These are phyloP conservation scores for Stachybotrys echinatus DNA, from an alignment of 2,329 filamentous ascomycete genomes.

Conservation along the genomic window DNA sequence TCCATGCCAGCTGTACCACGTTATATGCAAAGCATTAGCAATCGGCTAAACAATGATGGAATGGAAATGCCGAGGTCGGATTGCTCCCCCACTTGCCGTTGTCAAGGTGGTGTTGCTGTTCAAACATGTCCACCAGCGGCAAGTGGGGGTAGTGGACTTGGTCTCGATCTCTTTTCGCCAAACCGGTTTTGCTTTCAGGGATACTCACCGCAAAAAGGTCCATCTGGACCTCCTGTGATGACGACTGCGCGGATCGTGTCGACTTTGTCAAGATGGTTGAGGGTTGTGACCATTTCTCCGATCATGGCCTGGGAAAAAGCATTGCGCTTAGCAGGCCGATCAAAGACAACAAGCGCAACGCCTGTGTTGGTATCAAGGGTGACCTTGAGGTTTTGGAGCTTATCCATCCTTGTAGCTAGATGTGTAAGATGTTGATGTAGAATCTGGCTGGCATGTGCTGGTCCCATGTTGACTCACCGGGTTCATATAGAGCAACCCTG, in stretches of 20 bases:
- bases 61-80: no score
- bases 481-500: no score
- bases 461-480: no score
- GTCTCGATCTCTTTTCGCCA: no score
- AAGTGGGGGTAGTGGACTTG: no score
- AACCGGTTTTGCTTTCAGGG: no score
- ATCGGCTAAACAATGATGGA: no score
- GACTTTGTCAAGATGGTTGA: conserved; percentile 13
- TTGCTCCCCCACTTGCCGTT: no score
- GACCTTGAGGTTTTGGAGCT: conserved; percentile 1
- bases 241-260: conserved; percentile 24
- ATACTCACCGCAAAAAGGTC: background rate
- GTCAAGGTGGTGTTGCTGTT: background rate
- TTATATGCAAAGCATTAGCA: background rate
- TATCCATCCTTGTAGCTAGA: background rate
- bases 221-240: conserved; percentile 20
- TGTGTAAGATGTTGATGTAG: no score
- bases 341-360: conserved; percentile 41
- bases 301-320: conserved; percentile 48
- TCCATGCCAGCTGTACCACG: conserved; percentile 1
- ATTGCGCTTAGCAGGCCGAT: conserved; percentile 51
- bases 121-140: background rate
- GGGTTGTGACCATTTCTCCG: conserved; percentile 24
- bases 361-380: conserved; percentile 12
- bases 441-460: no score